Evolutionary conservation across 2,329 filamentous ascomycete genomes (phyloP).

Genomic region (Mycosphaerelloides madeirae): DNA sequence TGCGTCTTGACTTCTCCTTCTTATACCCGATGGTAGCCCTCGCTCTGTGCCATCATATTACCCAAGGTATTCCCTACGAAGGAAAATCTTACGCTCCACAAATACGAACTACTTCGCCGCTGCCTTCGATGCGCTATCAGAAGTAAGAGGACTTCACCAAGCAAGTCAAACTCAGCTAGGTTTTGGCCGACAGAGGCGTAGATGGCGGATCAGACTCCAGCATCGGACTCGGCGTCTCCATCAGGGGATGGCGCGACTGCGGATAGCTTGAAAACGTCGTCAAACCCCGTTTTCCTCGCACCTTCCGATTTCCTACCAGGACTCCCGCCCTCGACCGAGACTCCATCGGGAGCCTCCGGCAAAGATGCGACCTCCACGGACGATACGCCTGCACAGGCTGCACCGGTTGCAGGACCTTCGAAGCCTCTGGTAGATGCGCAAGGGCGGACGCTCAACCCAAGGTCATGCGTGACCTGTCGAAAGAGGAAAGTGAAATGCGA

Average conservation of each 20-base stretch:
- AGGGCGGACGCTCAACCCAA: slow-evolving; percentile 33
- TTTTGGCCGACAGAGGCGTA: too few relatives aligned
- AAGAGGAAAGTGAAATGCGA: slow-evolving; percentile 70
- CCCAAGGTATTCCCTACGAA: too few relatives aligned
- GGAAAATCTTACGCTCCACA: too few relatives aligned
- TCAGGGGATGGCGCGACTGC: neutral
- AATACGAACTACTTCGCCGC: too few relatives aligned
- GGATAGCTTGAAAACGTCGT: slow-evolving; percentile 2
- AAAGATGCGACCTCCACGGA: neutral
- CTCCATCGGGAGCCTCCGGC: slow-evolving; percentile 7
- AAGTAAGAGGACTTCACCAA: too few relatives aligned
- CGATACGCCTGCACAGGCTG: slow-evolving; percentile 4
- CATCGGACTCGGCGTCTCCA: too few relatives aligned
- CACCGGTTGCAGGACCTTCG: slow-evolving; percentile 3
- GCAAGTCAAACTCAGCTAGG: too few relatives aligned
- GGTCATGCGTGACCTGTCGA: slow-evolving; percentile 51
- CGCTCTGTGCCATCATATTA: too few relatives aligned
- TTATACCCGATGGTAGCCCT: too few relatives aligned
- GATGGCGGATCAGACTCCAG: too few relatives aligned
- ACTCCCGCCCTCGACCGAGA: slow-evolving; percentile 21
- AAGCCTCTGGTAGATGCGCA: slow-evolving; percentile 28
- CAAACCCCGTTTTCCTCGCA: slow-evolving; percentile 14
- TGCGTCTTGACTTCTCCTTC: too few relatives aligned
- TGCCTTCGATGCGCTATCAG: too few relatives aligned
- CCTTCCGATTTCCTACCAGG: slow-evolving; percentile 23